These are phyloP conservation scores for Fusarium devonianum DNA, from an alignment of 2,329 filamentous ascomycete genomes.

Conservation along the genomic window DNA sequence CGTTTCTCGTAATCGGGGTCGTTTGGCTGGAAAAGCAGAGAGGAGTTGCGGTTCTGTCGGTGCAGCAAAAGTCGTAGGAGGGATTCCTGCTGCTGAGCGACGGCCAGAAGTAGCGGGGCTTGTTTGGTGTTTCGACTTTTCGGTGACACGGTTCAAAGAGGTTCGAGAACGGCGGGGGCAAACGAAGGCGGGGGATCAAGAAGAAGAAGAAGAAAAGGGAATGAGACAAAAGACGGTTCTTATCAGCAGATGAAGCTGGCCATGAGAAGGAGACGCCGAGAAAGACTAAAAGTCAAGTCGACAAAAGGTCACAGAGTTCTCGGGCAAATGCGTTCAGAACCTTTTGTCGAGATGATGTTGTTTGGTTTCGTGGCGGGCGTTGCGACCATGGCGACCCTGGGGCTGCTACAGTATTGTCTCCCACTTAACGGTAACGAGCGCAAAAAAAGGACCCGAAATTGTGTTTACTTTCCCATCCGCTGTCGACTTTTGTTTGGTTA, in stretches of 20 bases:
- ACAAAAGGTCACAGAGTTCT: slow-evolving; percentile 2
- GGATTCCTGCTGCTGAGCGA: too few species aligned
- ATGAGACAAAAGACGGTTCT: slow-evolving; percentile 10
- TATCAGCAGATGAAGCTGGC: neutral
- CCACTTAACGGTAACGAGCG: too few species aligned
- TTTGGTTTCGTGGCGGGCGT: slow-evolving; percentile 23
- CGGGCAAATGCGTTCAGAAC: neutral
- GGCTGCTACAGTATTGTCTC: too few species aligned
- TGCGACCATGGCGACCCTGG: slow-evolving; percentile 17
- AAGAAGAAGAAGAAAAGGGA: slow-evolving; percentile 12
- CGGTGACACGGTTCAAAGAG: slow-evolving; percentile 6
- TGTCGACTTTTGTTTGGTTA: slow-evolving; percentile 19
- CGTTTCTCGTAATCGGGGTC: neutral
- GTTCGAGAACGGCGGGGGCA: slow-evolving; percentile 22
- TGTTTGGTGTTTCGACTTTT: neutral
- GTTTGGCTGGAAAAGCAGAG: too few species aligned
- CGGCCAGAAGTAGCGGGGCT: slow-evolving; percentile 3
- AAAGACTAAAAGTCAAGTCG: too few species aligned
- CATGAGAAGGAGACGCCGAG: slow-evolving; percentile 12
- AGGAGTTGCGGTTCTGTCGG: too few species aligned
- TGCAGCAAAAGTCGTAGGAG: slow-evolving; percentile 11
- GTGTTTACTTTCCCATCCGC: slow-evolving; percentile 28
- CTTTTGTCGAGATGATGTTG: too few species aligned
- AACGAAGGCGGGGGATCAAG: slow-evolving; percentile 11
- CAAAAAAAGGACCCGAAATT: slow-evolving; percentile 10